phyloP scores from a whole-genome alignment of 148 eudicot genomes.

The Polygonum maritimum region DNA sequence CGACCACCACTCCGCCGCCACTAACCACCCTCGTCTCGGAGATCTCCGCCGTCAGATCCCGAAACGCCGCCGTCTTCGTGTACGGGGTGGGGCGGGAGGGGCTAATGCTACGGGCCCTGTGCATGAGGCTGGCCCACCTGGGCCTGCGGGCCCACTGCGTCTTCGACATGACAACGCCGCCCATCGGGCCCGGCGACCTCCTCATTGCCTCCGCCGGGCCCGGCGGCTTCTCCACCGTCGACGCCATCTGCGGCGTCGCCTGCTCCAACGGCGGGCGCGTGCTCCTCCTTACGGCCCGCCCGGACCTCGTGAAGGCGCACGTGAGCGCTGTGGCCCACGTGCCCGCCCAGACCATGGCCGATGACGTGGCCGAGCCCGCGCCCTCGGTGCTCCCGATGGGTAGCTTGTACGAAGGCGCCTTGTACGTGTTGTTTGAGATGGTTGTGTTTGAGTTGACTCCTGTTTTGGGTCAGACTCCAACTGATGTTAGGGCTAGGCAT shows the following conservation, averaged over 20 bases:
- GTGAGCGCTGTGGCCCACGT: constrained; percentile 60
- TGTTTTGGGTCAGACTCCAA: constrained; percentile 48
- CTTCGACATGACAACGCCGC: constrained; percentile 89
- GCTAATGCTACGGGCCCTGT: constrained; percentile 71
- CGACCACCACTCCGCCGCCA: constrained; percentile 46
- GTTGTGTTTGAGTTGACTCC: constrained; percentile 57
- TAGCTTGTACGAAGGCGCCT: constrained; percentile 73
- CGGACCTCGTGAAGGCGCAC: constrained; percentile 37
- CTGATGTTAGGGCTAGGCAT: constrained; percentile 54
- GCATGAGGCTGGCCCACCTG: constrained; percentile 72
- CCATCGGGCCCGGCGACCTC: constrained; percentile 59
- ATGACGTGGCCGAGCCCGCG: constrained; percentile 34
- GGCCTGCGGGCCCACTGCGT: constrained; percentile 73
- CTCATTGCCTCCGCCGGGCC: constrained; percentile 86
- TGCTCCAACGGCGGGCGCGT: constrained; percentile 51
- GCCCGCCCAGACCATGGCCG: constrained; percentile 89
- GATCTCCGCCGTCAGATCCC: constrained; percentile 33
- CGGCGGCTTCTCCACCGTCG: constrained; percentile 80
- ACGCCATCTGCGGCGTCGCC: constrained; percentile 69
- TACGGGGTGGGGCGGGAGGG: constrained; percentile 97
- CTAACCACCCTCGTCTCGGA: constrained; percentile 40
- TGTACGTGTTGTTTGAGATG: constrained; percentile 94
- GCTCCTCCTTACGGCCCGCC: constrained; percentile 64
- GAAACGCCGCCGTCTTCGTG: constrained; percentile 45
- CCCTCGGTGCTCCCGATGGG: constrained; percentile 92